A percentile compares a stretch with the other conserved stretches of the same genome.
Evolutionary conservation across 108 stramenopile species (phyloP).

Genomic region (Skeletonema potamos): DNA sequence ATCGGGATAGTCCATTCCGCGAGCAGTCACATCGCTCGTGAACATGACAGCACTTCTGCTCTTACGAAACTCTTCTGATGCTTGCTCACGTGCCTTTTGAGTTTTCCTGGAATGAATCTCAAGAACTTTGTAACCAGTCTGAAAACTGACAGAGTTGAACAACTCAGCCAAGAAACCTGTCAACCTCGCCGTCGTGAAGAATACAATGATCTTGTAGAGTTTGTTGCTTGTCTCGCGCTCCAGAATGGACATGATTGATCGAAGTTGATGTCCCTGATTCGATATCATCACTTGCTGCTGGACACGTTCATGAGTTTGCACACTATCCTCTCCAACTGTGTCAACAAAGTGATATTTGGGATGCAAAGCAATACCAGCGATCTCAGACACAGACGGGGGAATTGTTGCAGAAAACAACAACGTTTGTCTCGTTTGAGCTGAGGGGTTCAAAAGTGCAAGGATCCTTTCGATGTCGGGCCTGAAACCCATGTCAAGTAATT

Average conservation of each 20-base stretch:
- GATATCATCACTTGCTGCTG: slow-evolving; percentile 47
- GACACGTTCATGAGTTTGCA: slow-evolving; percentile 56
- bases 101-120: slow-evolving; percentile 89
- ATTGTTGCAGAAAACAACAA: slow-evolving; percentile 91
- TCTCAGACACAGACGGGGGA: slow-evolving; percentile 63
- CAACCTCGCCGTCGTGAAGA: slow-evolving; percentile 89
- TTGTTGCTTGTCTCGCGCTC: slow-evolving; percentile 51
- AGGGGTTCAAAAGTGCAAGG: slow-evolving; percentile 54
- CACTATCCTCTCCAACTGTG: slow-evolving; percentile 52
- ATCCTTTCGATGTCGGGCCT: slow-evolving; percentile 82
- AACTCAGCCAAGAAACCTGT: slow-evolving; percentile 86
- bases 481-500: slow-evolving; percentile 93
- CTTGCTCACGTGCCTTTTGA: slow-evolving; percentile 65
- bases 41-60: slow-evolving; percentile 62
- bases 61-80: slow-evolving; percentile 62
- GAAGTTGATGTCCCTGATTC: slow-evolving; percentile 33
- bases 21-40: slow-evolving; percentile 80
- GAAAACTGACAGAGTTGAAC: slow-evolving; percentile 88
- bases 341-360: slow-evolving; percentile 52
- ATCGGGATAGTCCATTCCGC: slow-evolving; percentile 90
- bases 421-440: slow-evolving; percentile 65
- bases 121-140: slow-evolving; percentile 66
- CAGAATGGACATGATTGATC: slow-evolving; percentile 37
- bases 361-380: slow-evolving; percentile 62
- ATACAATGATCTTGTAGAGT: slow-evolving; percentile 77